Evolutionary conservation across 2,329 filamentous ascomycete genomes (phyloP).

Genomic region (Diaporthe amygdali): DNA sequence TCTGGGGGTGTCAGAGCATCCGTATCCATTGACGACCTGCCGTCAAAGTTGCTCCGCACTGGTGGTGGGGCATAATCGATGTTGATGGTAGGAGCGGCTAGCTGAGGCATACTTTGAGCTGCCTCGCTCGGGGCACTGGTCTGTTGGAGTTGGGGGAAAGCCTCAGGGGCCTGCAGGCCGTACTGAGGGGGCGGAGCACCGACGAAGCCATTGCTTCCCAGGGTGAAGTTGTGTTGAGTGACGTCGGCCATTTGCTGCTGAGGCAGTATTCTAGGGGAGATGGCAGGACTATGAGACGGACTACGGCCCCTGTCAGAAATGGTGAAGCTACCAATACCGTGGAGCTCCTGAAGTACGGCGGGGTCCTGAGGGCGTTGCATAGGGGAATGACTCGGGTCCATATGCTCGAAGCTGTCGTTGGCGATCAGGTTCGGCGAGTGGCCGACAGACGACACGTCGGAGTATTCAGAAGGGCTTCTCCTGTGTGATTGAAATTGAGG

Average conservation of each 20-base stretch:
- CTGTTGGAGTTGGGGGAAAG: slow-evolving; percentile 57
- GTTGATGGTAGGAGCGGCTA: slow-evolving; percentile 93
- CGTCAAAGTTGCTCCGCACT: slow-evolving; percentile 68
- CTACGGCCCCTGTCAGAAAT: slow-evolving; percentile 80
- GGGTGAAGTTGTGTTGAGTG: slow-evolving; percentile 54
- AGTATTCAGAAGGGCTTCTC: slow-evolving; percentile 87
- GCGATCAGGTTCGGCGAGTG: slow-evolving; percentile 79
- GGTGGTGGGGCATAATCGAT: slow-evolving; percentile 88
- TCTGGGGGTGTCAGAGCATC: slow-evolving; percentile 87
- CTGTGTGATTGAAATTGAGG: slow-evolving; percentile 80
- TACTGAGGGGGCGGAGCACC: slow-evolving; percentile 46
- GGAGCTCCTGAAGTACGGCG: slow-evolving; percentile 75
- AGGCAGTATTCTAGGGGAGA: slow-evolving; percentile 66
- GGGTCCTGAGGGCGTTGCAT: slow-evolving; percentile 77
- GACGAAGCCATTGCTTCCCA: slow-evolving; percentile 48
- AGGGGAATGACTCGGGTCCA: slow-evolving; percentile 76
- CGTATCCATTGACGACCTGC: slow-evolving; percentile 69
- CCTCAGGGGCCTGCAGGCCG: slow-evolving; percentile 48
- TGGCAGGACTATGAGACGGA: slow-evolving; percentile 76
- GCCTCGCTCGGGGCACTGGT: slow-evolving; percentile 47
- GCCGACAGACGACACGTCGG: slow-evolving; percentile 85
- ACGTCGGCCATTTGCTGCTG: slow-evolving; percentile 61
- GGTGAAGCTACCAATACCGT: slow-evolving; percentile 80
- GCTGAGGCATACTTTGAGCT: slow-evolving; percentile 55
- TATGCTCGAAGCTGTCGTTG: slow-evolving; percentile 79